Conservation (phyloP, 805 yeast species). For the Zygosaccharomyces kombuchaensis region DNA sequence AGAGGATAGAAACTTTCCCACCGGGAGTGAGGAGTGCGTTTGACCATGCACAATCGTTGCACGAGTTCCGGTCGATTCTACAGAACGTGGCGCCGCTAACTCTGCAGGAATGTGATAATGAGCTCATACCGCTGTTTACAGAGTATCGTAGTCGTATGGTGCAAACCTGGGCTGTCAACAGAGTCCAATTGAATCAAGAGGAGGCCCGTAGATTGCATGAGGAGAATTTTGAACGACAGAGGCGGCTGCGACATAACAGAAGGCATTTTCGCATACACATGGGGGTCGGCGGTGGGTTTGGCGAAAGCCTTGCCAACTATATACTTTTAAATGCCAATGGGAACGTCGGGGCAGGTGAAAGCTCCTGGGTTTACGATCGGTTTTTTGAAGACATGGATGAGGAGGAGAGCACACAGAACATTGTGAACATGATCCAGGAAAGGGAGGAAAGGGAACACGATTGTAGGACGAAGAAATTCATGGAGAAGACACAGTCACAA, state of each 20-base stretch:
- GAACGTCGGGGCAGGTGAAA: conserved; percentile 1
- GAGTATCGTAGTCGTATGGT: conserved; percentile 19
- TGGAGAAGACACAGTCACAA: conserved; percentile 27
- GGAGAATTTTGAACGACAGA: background rate
- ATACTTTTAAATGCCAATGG: conserved; percentile 8
- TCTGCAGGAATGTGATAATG: conserved; percentile 21
- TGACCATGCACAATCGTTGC: conserved; percentile 23
- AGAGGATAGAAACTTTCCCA: conserved; percentile 18
- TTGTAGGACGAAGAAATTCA: conserved; percentile 21
- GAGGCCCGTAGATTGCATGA: conserved; percentile 2
- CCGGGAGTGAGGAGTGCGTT: conserved; percentile 25
- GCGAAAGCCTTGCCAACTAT: conserved; percentile 14
- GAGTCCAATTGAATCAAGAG: conserved; percentile 10
- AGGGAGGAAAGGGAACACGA: conserved; percentile 33
- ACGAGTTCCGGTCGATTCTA: conserved; percentile 23
- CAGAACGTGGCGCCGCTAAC: conserved; percentile 21
- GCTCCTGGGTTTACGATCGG: conserved; percentile 4
- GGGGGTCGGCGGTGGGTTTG: conserved; percentile 12
- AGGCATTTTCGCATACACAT: conserved; percentile 9
- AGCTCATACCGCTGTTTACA: conserved; percentile 19
- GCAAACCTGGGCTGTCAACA: conserved; percentile 19
- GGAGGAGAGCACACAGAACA: conserved; percentile 27
- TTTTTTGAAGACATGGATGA: conserved; percentile 12
- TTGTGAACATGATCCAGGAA: conserved; percentile 33
- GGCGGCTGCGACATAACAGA: conserved; percentile 3